phyloP scores from a whole-genome alignment of 352 stramenopile species.

The Pythium myriotylum region DNA sequence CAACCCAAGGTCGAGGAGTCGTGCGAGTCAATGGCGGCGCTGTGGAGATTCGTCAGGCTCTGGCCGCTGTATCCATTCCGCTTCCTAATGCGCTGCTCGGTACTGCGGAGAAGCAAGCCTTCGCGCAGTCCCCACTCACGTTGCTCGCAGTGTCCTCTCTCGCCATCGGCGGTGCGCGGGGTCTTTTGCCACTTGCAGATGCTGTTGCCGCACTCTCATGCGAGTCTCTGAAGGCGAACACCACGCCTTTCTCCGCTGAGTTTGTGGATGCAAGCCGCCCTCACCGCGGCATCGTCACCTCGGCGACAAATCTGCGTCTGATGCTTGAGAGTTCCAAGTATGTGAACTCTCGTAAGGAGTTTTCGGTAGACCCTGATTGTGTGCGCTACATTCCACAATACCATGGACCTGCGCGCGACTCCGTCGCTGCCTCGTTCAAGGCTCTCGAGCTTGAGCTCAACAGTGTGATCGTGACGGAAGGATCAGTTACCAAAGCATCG shows the following conservation, averaged over 20 bases:
- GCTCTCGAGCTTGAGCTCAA: slow-evolving; percentile 79
- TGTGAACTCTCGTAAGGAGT: slow-evolving; percentile 58
- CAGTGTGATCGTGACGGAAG: slow-evolving; percentile 36
- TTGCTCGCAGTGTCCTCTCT: slow-evolving; percentile 61
- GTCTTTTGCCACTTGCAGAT: slow-evolving; percentile 67
- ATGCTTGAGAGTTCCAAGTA: slow-evolving; percentile 91
- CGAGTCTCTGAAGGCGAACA: slow-evolving; percentile 67
- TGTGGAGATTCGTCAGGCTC: slow-evolving; percentile 23
- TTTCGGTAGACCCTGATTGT: slow-evolving; percentile 35
- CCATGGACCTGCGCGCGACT: slow-evolving; percentile 77
- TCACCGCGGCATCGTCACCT: slow-evolving; percentile 87
- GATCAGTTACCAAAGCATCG: slow-evolving; percentile 21
- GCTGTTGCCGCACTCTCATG: slow-evolving; percentile 83
- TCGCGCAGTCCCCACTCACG: slow-evolving; percentile 38
- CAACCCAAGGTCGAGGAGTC: slow-evolving; percentile 32
- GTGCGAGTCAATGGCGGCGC: slow-evolving; percentile 19
- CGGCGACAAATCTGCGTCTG: slow-evolving; percentile 79
- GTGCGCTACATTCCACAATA: slow-evolving; percentile 81
- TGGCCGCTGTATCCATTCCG: slow-evolving; percentile 33
- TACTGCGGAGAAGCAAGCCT: slow-evolving; percentile 37
- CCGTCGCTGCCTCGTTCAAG: slow-evolving; percentile 68
- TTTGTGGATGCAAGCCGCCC: slow-evolving; percentile 79
- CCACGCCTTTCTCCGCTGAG: slow-evolving; percentile 80
- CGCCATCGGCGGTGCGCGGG: slow-evolving; percentile 62
- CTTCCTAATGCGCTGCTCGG: slow-evolving; percentile 42